Percentiles rank a stretch among this genome's conserved stretches.
Conservation (phyloP, 2,329 filamentous ascomycete genomes). For the Chrysosporium queenslandicum region DNA sequence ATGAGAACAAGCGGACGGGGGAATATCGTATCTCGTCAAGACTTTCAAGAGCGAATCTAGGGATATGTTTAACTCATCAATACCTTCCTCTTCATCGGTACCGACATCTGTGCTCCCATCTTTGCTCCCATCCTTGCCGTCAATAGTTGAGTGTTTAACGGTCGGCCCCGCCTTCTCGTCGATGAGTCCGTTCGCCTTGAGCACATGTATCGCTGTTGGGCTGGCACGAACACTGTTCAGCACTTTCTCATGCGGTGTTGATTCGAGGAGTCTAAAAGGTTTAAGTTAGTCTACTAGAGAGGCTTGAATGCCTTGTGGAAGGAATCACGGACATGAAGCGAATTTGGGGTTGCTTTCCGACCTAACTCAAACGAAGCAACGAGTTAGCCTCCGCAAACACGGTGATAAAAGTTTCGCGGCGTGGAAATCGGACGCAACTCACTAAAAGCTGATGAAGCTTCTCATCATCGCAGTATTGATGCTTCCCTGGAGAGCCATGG, state of each 20-base stretch:
- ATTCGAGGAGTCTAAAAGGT: slow-evolving; percentile 10
- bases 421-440: not conserved
- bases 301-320: not conserved
- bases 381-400: not conserved
- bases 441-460: slow-evolving; percentile 10
- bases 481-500: not conserved
- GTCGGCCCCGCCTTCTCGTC: slow-evolving; percentile 9
- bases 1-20: slow-evolving; percentile 14
- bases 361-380: not conserved
- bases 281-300: not conserved
- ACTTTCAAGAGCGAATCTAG: slow-evolving; percentile 13
- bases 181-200: slow-evolving; percentile 11
- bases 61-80: slow-evolving; percentile 12
- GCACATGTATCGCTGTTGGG: slow-evolving; percentile 1
- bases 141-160: not conserved
- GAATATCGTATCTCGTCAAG: slow-evolving; percentile 13
- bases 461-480: slow-evolving; percentile 11
- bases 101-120: no score
- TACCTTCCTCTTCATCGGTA: not conserved
- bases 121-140: no score
- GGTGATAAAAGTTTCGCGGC: not conserved
- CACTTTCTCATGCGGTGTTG: slow-evolving; percentile 13
- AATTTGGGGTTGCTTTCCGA: slow-evolving; percentile 10
- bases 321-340: slow-evolving; percentile 10
- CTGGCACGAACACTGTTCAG: slow-evolving; percentile 5